Conservation (phyloP, 352 stramenopile genomes). For the Phytopythium cucurbitacearum region DNA sequence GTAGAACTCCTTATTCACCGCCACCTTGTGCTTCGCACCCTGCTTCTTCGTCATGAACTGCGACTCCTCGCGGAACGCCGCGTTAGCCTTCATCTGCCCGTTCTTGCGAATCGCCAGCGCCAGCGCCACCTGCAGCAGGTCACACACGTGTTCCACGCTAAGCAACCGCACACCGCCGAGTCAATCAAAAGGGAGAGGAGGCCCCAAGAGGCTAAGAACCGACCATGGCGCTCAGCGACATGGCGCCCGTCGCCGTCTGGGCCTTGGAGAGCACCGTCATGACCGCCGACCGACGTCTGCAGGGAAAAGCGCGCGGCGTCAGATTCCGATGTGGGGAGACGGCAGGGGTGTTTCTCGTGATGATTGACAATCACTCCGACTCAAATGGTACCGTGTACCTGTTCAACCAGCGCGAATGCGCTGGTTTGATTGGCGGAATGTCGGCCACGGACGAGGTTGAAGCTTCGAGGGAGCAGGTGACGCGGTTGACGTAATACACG, state of each 20-base stretch:
- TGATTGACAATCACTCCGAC: background rate
- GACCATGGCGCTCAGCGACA: conserved; percentile 44
- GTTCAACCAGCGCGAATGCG: background rate
- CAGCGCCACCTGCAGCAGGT: conserved; percentile 31
- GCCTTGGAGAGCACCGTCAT: conserved; percentile 69
- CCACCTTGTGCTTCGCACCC: conserved; percentile 56
- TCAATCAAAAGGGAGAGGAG: conserved; percentile 7
- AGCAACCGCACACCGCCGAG: conserved; percentile 1
- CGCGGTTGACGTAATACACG: too few relatives aligned
- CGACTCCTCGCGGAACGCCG: conserved; percentile 43
- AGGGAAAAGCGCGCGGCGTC: background rate
- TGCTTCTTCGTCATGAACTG: conserved; percentile 79
- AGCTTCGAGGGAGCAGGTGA: too few relatives aligned
- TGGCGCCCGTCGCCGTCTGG: conserved; percentile 27
- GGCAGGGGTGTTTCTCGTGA: background rate
- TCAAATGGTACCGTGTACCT: conserved; percentile 7
- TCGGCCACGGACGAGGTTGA: too few relatives aligned
- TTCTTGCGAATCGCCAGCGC: conserved; percentile 65
- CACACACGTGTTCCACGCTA: background rate
- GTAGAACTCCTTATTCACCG: conserved; percentile 69
- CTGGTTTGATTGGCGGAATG: too few relatives aligned
- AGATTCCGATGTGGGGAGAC: conserved; percentile 20
- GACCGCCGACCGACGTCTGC: background rate
- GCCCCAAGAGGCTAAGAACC: background rate
- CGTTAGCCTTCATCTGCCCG: conserved; percentile 49